Evolutionary conservation across 352 stramenopile genomes (phyloP).

Genomic region (Globisporangium spinosum): DNA sequence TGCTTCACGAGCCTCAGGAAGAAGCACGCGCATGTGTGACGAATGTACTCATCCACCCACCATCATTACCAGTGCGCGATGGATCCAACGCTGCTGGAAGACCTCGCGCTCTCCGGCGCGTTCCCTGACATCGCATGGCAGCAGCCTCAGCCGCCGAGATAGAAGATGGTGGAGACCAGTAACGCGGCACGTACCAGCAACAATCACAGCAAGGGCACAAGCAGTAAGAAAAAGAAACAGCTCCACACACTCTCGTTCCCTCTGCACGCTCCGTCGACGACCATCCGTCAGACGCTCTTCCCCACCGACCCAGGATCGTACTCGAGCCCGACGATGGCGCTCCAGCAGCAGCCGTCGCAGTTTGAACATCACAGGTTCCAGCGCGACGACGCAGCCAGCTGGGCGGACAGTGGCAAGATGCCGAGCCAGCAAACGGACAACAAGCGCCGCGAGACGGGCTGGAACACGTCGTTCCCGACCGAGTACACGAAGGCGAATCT

Average conservation of each 20-base stretch:
- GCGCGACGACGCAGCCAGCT: constrained; percentile 5
- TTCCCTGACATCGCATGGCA: constrained; percentile 21
- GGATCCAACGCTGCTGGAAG: constrained; percentile 32
- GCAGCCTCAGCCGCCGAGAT: constrained; percentile 6
- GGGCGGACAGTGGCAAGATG: constrained; percentile 6
- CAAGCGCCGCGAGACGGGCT: constrained; percentile 62
- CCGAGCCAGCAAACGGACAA: constrained; percentile 24
- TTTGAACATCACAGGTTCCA: constrained; percentile 11
- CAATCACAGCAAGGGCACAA: constrained; percentile 1
- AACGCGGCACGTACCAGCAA: constrained; percentile 18
- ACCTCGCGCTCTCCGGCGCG: constrained; percentile 29
- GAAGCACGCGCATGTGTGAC: neutral
- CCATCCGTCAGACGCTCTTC: constrained; percentile 41
- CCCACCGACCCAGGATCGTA: constrained; percentile 41
- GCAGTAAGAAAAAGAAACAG: constrained; percentile 21
- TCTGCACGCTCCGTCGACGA: constrained; percentile 29
- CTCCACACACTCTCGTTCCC: constrained; percentile 32
- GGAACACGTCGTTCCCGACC: constrained; percentile 65
- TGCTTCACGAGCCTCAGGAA: neutral
- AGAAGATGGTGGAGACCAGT: constrained; percentile 8
- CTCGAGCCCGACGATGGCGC: constrained; percentile 27
- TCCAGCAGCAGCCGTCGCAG: constrained; percentile 23
- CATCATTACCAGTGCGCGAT: constrained; percentile 1
- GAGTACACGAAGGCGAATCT: constrained; percentile 47
- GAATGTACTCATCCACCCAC: neutral